Conservation (phyloP, 148 eudicot genomes). For the Pouteria glomerata region DNA sequence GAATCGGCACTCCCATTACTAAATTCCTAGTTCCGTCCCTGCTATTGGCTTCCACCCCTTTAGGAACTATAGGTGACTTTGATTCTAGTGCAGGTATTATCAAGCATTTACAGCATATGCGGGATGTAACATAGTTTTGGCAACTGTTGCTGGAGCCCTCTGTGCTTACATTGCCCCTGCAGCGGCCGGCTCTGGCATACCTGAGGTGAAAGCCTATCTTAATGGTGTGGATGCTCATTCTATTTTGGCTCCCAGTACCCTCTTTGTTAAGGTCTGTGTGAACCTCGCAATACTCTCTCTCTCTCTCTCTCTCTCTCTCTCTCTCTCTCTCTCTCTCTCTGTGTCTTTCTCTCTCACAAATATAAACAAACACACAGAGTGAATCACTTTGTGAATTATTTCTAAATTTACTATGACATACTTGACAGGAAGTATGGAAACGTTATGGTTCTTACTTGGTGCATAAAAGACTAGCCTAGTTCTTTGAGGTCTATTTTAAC, state of each 20-base stretch:
- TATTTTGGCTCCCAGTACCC: constrained; percentile 79
- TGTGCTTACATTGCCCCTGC: constrained; percentile 85
- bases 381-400: neutral
- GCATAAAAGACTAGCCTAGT: neutral
- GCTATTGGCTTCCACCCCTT: no score
- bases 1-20: no score
- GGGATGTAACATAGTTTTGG: constrained; percentile 50
- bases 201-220: constrained; percentile 90
- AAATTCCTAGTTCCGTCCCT: no score
- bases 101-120: constrained; percentile 53
- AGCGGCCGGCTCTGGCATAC: constrained; percentile 90
- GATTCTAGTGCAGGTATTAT: constrained; percentile 47
- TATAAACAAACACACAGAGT: neutral
- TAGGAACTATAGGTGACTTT: constrained; percentile 3
- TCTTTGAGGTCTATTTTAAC: neutral
- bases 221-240: constrained; percentile 86
- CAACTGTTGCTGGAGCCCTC: constrained; percentile 46
- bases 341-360: neutral
- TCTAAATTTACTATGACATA: neutral
- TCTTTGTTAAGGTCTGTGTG: constrained; percentile 59
- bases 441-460: neutral
- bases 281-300: neutral
- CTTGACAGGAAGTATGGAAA: neutral
- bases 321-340: neutral
- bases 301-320: no score